A percentile compares a stretch with the other conserved stretches of the same genome.
Evolutionary conservation across 495 filamentous ascomycete species (phyloP).

Genomic region (Penicillium tannophilum): DNA sequence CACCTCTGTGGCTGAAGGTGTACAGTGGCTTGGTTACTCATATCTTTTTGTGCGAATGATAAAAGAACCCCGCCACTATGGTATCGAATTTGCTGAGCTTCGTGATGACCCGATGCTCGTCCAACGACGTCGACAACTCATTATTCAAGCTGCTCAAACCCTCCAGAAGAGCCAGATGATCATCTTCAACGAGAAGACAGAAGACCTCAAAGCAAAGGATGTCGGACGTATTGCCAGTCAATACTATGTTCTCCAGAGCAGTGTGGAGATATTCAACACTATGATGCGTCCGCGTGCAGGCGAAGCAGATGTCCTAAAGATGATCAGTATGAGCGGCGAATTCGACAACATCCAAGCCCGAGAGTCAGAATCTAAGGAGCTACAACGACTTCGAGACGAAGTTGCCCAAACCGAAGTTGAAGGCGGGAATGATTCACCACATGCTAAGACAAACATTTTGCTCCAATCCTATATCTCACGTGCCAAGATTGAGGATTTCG

Average conservation of each 20-base stretch:
- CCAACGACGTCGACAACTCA: slow-evolving; percentile 75
- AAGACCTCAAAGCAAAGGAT: slow-evolving; percentile 89
- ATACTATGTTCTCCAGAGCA: slow-evolving; percentile 90
- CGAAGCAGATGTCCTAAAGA: slow-evolving; percentile 87
- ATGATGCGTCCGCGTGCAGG: slow-evolving; percentile 80
- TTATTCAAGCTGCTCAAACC: slow-evolving; percentile 82
- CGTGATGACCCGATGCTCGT: slow-evolving; percentile 83
- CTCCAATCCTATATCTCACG: slow-evolving; percentile 94
- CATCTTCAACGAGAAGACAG: slow-evolving; percentile 91
- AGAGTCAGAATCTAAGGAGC: slow-evolving; percentile 82
- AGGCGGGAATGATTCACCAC: slow-evolving; percentile 73
- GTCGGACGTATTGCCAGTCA: slow-evolving; percentile 96
- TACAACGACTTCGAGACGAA: slow-evolving; percentile 65
- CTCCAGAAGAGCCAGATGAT: slow-evolving; percentile 97
- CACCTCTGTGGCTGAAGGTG: slow-evolving; percentile 89
- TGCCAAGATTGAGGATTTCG: slow-evolving; percentile 86
- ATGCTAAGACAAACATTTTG: slow-evolving; percentile 93
- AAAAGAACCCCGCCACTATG: slow-evolving; percentile 86
- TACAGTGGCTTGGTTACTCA: slow-evolving; percentile 96
- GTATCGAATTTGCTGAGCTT: slow-evolving; percentile 94
- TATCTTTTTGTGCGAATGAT: slow-evolving; percentile 97
- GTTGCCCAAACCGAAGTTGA: slow-evolving; percentile 71
- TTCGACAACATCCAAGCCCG: slow-evolving; percentile 95
- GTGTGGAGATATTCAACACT: slow-evolving; percentile 91
- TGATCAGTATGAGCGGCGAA: slow-evolving; percentile 95